Base-by-base conservation (phyloP, 2,329 filamentous ascomycete genomes). In the Hysterium pulicare region DNA sequence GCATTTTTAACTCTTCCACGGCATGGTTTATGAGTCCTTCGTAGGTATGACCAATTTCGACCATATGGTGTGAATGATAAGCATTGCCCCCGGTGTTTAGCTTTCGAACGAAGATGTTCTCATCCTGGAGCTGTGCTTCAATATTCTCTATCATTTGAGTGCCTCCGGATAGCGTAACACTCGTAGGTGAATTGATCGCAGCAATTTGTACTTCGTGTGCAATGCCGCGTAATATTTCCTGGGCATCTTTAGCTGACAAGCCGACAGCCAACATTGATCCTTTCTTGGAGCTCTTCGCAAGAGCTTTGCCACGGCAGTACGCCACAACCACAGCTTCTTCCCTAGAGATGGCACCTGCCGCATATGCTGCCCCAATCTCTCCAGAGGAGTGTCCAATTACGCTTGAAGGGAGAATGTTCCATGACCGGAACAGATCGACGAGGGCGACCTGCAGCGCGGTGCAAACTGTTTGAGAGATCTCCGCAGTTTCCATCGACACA, bases 11-110 rank as follows among this genome's bases (percentile, higher is more conserved):
- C n/a, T n/a, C n/a, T n/a, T n/a, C n/a, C n/a, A n/a, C n/a, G 19
- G 7, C 11, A 16, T 19, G 3, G n/a, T 41, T 30, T 4, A 19
- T 33, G 3, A 42, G 6, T 4, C 30, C 23, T 3, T 39, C 36
- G 35, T 60, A 60, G 1, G 32, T 21, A 5, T 38, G 4, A 16
- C 53, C 55, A 1, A 58, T 7, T 1, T 35, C 38, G 1, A 23
- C 2, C 59, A 63, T 63, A 30, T 55, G 52, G 21, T 51, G 40
- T 1, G 57, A 61, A 36, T 63, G 59, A 40, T 63, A 63, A 1
- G 60, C 60, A 13, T 45, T 40, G 1, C 53, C 51, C 7, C 51
- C 51, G 4, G 49, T 55, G 17, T 49, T 41, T 2, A 55, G 44
- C 4, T 47, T 7, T n/a, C n/a, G n/a, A n/a, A n/a, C n/a, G n/a